Evolutionary conservation across 202 grass and related monocot species (phyloP), one percentile per base, ranked within the genome.

Genomic region (Digitaria exilis): DNA sequence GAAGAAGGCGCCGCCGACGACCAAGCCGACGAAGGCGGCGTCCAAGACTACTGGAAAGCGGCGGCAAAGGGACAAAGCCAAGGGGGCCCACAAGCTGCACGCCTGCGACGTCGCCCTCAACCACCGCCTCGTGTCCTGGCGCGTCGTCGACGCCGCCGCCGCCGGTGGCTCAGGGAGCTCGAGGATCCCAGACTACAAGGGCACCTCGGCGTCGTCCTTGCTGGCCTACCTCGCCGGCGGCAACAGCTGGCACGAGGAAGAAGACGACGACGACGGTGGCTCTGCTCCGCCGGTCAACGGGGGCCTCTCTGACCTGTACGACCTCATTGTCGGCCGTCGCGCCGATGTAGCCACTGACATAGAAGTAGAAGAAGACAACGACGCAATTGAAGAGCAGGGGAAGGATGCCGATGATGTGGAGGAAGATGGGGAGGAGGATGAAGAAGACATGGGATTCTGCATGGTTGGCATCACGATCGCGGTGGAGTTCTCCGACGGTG

Each of bases 21-120:
- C 80, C 16, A 94, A 97, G 78, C 86, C 84, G 35, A 82, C 81
- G n/a, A n/a, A n/a, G 79, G 80, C n/a, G n/a, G n/a, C 76, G n/a
- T 91, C 88, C 1, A 76, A 66, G 56, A 54, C 21, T 78, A 87
- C 79, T 26, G 86, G 90, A 54, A 91, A 89, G 86, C n/a, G n/a
- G n/a, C n/a, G n/a, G n/a, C 46, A 75, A 65, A n/a, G n/a, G 43
- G 79, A 88, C 79, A 97, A 94, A 84, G 61, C 86, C 42, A 97
- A 97, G 54, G 92, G 92, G n/a, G 46, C 88, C 2, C 86, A 88
- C 88, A 97, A 97, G 87, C 90, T 94, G 19, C 91, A 76, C 78
- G 81, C 90, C n/a, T 69, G 76, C 73, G 95, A 97, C 64, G 90
- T 97, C 29, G 84, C 84, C n/a, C 84, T 94, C 73, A 97, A 97